Evolutionary conservation across 2,329 filamentous ascomycete genomes (phyloP).

Genomic region (Aschersonia sp.): DNA sequence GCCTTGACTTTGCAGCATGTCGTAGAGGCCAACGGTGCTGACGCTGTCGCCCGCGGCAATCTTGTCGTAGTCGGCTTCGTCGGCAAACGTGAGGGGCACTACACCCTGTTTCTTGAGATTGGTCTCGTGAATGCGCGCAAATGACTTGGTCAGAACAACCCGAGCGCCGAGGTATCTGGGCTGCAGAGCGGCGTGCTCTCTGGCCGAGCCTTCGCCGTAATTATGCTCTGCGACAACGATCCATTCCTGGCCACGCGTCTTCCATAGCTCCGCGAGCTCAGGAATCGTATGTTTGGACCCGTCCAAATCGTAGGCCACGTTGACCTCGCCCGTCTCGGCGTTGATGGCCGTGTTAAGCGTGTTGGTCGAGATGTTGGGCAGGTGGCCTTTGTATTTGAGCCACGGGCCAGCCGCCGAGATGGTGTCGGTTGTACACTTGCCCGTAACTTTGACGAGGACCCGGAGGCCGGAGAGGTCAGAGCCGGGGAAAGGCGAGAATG

Average conservation of each 20-base stretch:
- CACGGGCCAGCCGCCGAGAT: conserved; percentile 94
- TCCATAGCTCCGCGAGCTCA: conserved; percentile 76
- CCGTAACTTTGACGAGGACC: conserved; percentile 90
- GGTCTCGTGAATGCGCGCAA: conserved; percentile 87
- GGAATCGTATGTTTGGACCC: conserved; percentile 67
- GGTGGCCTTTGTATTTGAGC: conserved; percentile 98
- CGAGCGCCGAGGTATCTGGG: conserved; percentile 80
- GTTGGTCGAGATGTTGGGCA: conserved; percentile 95
- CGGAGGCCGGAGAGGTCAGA: conserved; percentile 62
- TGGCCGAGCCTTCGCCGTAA: conserved; percentile 81
- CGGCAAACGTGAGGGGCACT: conserved; percentile 78
- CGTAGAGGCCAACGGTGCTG: conserved; percentile 66
- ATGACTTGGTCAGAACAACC: conserved; percentile 72
- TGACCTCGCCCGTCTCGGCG: conserved; percentile 82
- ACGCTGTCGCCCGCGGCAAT: conserved; percentile 77
- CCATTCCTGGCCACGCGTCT: conserved; percentile 62
- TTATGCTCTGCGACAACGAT: conserved; percentile 95
- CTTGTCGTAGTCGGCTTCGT: conserved; percentile 76
- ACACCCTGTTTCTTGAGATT: conserved; percentile 97
- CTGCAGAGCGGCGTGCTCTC: conserved; percentile 82
- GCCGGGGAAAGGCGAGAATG: conserved; percentile 71
- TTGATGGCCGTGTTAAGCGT: conserved; percentile 92
- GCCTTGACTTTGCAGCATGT: conserved; percentile 67
- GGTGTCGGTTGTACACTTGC: conserved; percentile 97
- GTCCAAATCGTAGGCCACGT: conserved; percentile 77